Evolutionary conservation across 2,329 filamentous ascomycete species (phyloP).

Genomic region (Xylariaceae sp.): DNA sequence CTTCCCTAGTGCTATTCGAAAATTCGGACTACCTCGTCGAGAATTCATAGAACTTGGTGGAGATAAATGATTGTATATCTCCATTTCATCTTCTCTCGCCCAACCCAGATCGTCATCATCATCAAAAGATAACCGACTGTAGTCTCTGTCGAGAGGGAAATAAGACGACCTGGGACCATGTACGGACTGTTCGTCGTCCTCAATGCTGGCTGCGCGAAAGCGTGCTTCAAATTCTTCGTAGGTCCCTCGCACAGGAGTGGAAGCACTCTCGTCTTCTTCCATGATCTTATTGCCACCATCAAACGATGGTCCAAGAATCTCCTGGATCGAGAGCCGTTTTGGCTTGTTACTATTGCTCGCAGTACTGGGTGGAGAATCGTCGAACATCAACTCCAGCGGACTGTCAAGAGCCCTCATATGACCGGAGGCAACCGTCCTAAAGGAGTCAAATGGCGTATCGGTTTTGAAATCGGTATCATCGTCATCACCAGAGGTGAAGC

Average conservation of each 20-base stretch:
- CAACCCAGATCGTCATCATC: slow-evolving; percentile 70
- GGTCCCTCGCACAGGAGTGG: slow-evolving; percentile 55
- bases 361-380: slow-evolving; percentile 73
- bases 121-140: slow-evolving; percentile 61
- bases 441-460: slow-evolving; percentile 77
- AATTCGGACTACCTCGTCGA: slow-evolving; percentile 57
- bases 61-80: slow-evolving; percentile 61
- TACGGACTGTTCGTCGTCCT: slow-evolving; percentile 32
- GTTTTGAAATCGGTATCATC: slow-evolving; percentile 67
- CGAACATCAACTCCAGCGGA: slow-evolving; percentile 79
- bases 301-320: slow-evolving; percentile 61
- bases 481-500: slow-evolving; percentile 71
- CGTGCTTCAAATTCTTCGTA: slow-evolving; percentile 40
- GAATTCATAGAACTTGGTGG: slow-evolving; percentile 63
- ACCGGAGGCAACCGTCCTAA: slow-evolving; percentile 72
- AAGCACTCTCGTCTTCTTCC: slow-evolving; percentile 65
- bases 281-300: slow-evolving; percentile 63
- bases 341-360: slow-evolving; percentile 56
- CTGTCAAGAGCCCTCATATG: slow-evolving; percentile 71
- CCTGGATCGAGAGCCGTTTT: slow-evolving; percentile 64
- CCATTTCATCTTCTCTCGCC: slow-evolving; percentile 62
- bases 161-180: slow-evolving; percentile 38
- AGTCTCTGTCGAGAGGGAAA: slow-evolving; percentile 48
- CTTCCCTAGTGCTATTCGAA: slow-evolving; percentile 59
- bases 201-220: slow-evolving; percentile 32